phyloP scores from a whole-genome alignment of 306 rosid species.

The Castanea sativa region DNA sequence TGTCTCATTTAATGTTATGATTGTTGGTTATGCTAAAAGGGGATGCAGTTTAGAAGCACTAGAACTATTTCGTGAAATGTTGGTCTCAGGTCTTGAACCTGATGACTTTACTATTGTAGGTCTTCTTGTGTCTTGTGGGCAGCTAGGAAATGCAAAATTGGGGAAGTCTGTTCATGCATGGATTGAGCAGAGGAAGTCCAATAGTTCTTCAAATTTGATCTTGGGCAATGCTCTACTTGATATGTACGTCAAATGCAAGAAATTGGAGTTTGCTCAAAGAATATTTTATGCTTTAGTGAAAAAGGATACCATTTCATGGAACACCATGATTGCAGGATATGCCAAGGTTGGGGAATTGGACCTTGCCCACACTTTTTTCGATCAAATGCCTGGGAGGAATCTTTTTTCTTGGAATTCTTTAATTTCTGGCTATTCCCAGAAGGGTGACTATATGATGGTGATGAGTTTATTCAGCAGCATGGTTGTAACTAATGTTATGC shows the following conservation, averaged over 20 bases:
- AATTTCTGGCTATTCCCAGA: slow-evolving; percentile 43
- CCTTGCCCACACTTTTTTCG: slow-evolving; percentile 36
- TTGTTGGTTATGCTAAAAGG: slow-evolving; percentile 42
- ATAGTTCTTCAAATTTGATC: slow-evolving; percentile 42
- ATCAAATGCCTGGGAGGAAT: slow-evolving; percentile 49
- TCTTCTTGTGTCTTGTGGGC: slow-evolving; percentile 48
- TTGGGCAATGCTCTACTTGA: slow-evolving; percentile 56
- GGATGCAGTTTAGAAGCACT: slow-evolving; percentile 36
- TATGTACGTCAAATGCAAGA: slow-evolving; percentile 50
- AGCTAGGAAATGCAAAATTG: slow-evolving; percentile 28
- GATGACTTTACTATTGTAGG: slow-evolving; percentile 52
- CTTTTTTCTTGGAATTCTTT: slow-evolving; percentile 63
- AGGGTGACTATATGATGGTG: slow-evolving; percentile 30
- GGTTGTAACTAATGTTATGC: slow-evolving; percentile 29
- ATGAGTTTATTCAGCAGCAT: slow-evolving; percentile 31
- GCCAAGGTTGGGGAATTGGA: slow-evolving; percentile 47
- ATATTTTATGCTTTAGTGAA: slow-evolving; percentile 26
- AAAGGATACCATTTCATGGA: slow-evolving; percentile 57
- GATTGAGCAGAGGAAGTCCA: slow-evolving; percentile 42
- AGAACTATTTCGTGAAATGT: slow-evolving; percentile 40
- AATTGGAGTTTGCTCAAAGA: slow-evolving; percentile 32
- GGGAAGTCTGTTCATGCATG: slow-evolving; percentile 63
- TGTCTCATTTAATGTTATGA: slow-evolving; percentile 48
- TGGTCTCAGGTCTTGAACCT: slow-evolving; percentile 28
- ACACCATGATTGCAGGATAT: slow-evolving; percentile 48